phyloP scores from a whole-genome alignment of 169 alveolate genomes.

The Plasmodium gallinaceum region DNA sequence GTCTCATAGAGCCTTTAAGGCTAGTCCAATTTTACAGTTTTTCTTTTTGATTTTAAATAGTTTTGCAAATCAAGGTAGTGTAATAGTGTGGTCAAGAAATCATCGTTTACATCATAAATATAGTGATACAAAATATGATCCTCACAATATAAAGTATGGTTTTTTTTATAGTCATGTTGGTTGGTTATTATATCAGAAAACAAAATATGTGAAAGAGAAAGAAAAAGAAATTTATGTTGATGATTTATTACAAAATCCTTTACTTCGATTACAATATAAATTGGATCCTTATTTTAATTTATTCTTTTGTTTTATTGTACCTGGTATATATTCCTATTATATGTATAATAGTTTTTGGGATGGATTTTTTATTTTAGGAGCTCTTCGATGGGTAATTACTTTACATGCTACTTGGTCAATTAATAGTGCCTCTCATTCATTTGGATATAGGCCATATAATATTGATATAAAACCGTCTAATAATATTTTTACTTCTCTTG shows the following conservation, averaged over 20 bases:
- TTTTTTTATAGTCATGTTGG: conserved; percentile 90
- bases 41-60: conserved; percentile 85
- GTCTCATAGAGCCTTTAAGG: conserved; percentile 91
- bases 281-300: conserved; percentile 89
- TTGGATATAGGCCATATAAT: conserved; percentile 86
- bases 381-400: conserved; percentile 83
- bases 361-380: conserved; percentile 86
- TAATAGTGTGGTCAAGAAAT: conserved; percentile 88
- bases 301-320: conserved; percentile 85
- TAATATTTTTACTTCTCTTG: conserved; percentile 83
- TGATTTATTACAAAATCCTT: conserved; percentile 79
- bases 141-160: conserved; percentile 88
- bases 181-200: conserved; percentile 87
- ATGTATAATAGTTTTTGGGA: conserved; percentile 85
- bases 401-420: conserved; percentile 91
- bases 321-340: conserved; percentile 83
- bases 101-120: conserved; percentile 90
- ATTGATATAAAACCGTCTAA: conserved; percentile 77
- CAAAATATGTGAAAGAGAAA: conserved; percentile 78
- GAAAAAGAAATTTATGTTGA: conserved; percentile 79
- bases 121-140: conserved; percentile 88
- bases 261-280: conserved; percentile 78
- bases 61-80: conserved; percentile 89
- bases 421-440: conserved; percentile 88
- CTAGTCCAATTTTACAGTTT: conserved; percentile 80